phyloP scores from a whole-genome alignment of 768 basidiomycete species.

The Coprinopsis sp. region DNA sequence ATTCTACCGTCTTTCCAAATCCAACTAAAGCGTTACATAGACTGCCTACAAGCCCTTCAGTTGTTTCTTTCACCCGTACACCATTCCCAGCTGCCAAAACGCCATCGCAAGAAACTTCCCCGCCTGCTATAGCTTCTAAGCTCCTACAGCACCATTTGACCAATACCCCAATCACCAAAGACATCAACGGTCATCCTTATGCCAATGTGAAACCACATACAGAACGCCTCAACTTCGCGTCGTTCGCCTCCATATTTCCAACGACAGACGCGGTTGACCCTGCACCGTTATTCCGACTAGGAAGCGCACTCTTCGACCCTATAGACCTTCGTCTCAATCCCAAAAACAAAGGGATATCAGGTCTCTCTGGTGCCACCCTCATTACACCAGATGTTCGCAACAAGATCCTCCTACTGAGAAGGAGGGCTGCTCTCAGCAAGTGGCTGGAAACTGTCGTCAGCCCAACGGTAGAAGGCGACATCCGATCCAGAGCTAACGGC shows the following conservation, averaged over 20 bases:
- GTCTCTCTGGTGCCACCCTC: slow-evolving; percentile 19
- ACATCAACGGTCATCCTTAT: slow-evolving; percentile 67
- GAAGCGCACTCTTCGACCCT: slow-evolving; percentile 82
- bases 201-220: slow-evolving; percentile 49
- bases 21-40: slow-evolving; percentile 17
- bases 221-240: slow-evolving; percentile 61
- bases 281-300: slow-evolving; percentile 83
- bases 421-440: slow-evolving; percentile 73
- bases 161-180: slow-evolving; percentile 64
- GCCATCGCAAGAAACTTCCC: slow-evolving; percentile 18
- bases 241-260: slow-evolving; percentile 70
- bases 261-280: slow-evolving; percentile 68
- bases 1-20: background rate
- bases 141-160: slow-evolving; percentile 74
- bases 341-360: slow-evolving; percentile 13
- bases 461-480: slow-evolving; percentile 65
- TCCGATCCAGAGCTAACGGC: slow-evolving; percentile 33
- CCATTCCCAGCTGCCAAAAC: slow-evolving; percentile 15
- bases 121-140: slow-evolving; percentile 44
- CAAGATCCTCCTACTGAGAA: slow-evolving; percentile 56
- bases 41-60: slow-evolving; percentile 58
- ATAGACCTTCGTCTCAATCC: slow-evolving; percentile 60
- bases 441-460: slow-evolving; percentile 81
- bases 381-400: slow-evolving; percentile 60
- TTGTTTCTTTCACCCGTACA: slow-evolving; percentile 44